Evolutionary conservation across 1,139 yeast genomes (phyloP), one percentile per base, ranked within the genome.

Genomic region (Scheffersomyces stambukii): DNA sequence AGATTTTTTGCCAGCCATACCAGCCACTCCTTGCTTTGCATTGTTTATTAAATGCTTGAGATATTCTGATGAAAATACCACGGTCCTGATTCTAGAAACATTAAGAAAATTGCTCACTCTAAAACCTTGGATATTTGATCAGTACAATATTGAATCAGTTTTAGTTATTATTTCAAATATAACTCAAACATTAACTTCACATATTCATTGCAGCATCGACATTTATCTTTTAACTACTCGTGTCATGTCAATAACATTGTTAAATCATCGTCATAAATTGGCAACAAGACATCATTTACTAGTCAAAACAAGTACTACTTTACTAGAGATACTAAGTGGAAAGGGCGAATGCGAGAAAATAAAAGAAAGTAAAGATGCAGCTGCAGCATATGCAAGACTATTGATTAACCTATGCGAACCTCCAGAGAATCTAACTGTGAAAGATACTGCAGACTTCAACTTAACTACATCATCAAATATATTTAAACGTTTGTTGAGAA

Each of bases 351-450:
- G 23, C 7, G 11, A 15, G 53, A n/a, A 16, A 8, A 18, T 42
- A 6, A 30, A 37, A 3, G 13, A 12, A 5, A 39, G 29, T 18
- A 21, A 15, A 13, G 27, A 21, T 4, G 48, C 58, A 8, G 82
- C 81, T 0, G 48, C 57, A 6, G 54, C 77, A 0, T 75, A 62
- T 33, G 54, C 81, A 1, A 71, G 96, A 44, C 54, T 84, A 11
- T 48, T 86, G 30, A 60, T 69, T 18, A 81, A 82, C 45, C 57
- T 82, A 24, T 84, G 95, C 59, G 94, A 85, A 40, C 94, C 95
- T 1, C 44, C 58, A 1, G 48, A 50, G 14, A 38, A 49, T 3
- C 27, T 32, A 2, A n/a, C 20, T 10, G 27, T 25, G 14, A 13
- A 11, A 8, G 30, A 19, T 2, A 38, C 26, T 14, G 25, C 31